A percentile compares a stretch with the other conserved stretches of the same genome.
phyloP scores from a whole-genome alignment of 2,329 filamentous ascomycete species.

The Whalleya microplaca region DNA sequence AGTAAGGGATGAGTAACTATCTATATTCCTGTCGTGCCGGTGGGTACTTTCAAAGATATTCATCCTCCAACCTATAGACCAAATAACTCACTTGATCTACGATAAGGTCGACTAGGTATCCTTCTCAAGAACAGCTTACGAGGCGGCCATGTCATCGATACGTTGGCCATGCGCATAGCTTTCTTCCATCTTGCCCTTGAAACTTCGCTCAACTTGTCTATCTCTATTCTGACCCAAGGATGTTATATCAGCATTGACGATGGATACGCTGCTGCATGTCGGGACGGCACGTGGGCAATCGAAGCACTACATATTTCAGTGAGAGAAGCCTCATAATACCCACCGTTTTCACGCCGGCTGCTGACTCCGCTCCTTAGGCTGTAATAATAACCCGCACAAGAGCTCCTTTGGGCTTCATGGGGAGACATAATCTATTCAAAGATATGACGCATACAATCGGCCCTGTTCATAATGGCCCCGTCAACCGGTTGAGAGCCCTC shows the following conservation, averaged over 20 bases:
- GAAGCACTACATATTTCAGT: constrained; percentile 10
- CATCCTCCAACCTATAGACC: not conserved
- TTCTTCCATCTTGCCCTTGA: not conserved
- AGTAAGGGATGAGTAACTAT: too few relatives aligned
- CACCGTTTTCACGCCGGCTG: not conserved
- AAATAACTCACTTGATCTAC: not conserved
- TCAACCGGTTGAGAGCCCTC: not conserved
- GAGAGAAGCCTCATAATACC: constrained; percentile 5
- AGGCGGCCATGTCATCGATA: not conserved
- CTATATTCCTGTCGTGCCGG: too few relatives aligned
- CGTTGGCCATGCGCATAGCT: not conserved
- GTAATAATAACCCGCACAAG: constrained; percentile 4
- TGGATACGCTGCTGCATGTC: constrained; percentile 12
- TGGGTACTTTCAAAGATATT: not conserved
- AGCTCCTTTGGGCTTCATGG: constrained; percentile 5
- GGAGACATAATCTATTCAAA: constrained; percentile 6
- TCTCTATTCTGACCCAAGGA: constrained; percentile 6
- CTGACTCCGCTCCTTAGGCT: constrained; percentile 8
- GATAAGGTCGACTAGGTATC: not conserved
- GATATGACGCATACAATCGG: constrained; percentile 13
- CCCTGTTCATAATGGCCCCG: not conserved
- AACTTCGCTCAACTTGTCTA: constrained; percentile 11
- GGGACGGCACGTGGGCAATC: constrained; percentile 17
- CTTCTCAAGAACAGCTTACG: not conserved
- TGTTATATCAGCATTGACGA: constrained; percentile 15